Percentiles rank a stretch among this genome's conserved stretches.
Evolutionary conservation across 352 stramenopile genomes (phyloP).

Genomic region (Pythium pyrilobum): DNA sequence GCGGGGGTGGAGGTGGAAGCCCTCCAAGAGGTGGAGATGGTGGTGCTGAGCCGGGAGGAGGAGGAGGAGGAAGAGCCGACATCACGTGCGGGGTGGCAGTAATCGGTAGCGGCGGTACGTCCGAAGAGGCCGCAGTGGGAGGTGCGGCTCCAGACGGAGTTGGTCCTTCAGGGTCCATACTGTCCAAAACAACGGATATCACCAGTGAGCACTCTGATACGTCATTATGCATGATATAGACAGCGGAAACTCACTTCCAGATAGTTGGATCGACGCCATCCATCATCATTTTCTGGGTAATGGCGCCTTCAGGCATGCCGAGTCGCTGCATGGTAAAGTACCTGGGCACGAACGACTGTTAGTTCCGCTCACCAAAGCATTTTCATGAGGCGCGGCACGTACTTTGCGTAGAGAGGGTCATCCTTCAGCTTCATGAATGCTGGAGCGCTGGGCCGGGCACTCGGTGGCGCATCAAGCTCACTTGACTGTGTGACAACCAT

Average conservation of each 20-base stretch:
- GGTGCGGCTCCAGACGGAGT: conserved; percentile 48
- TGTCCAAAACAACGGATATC: conserved; percentile 8
- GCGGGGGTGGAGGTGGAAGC: conserved; percentile 23
- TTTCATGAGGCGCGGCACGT: neutral
- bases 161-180: conserved; percentile 77
- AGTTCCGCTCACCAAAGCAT: too few species aligned
- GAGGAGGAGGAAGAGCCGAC: conserved; percentile 2
- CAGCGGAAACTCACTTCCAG: conserved; percentile 38
- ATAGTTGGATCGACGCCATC: conserved; percentile 65
- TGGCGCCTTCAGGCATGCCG: conserved; percentile 65
- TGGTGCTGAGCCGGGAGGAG: neutral
- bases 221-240: too few species aligned
- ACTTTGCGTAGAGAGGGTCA: conserved; percentile 74
- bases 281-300: conserved; percentile 77
- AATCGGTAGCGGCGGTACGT: conserved; percentile 16
- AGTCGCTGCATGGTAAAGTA: conserved; percentile 83
- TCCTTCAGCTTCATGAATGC: conserved; percentile 79
- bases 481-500: conserved; percentile 26
- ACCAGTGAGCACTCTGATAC: neutral
- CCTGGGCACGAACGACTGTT: conserved; percentile 16
- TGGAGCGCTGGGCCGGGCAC: conserved; percentile 17
- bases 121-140: conserved; percentile 11
- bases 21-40: neutral
- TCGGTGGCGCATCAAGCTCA: conserved; percentile 25
- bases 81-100: neutral